phyloP scores from a whole-genome alignment of 2,329 filamentous ascomycete species.

The Diplodia intermedia region DNA sequence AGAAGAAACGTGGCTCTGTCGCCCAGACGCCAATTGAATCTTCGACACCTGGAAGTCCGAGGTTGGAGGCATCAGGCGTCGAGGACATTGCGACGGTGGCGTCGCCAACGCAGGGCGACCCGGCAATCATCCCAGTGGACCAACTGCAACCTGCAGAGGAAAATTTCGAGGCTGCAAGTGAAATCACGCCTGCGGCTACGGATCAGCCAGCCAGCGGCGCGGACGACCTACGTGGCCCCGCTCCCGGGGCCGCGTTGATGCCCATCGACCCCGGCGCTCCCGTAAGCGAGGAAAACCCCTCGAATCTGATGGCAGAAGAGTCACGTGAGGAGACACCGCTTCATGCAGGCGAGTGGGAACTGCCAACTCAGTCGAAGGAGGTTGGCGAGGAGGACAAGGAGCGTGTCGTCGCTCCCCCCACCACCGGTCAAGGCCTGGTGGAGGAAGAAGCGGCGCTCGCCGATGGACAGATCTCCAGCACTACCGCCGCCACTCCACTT shows the following conservation, averaged over 20 bases:
- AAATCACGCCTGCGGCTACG: conserved; percentile 6
- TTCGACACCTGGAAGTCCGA: conserved; percentile 9
- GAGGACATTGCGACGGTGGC: neutral
- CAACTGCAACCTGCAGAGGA: conserved; percentile 4
- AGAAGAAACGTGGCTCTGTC: conserved; percentile 40
- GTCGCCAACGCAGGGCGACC: conserved; percentile 4
- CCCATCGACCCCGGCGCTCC: conserved; percentile 13
- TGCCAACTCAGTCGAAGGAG: conserved; percentile 22
- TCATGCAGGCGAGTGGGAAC: conserved; percentile 27
- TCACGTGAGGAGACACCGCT: conserved; percentile 22
- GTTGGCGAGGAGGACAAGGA: conserved; percentile 26
- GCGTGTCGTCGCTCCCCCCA: neutral
- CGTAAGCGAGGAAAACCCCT: conserved; percentile 18
- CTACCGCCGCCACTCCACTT: neutral
- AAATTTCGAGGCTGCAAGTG: neutral
- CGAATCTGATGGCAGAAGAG: conserved; percentile 5
- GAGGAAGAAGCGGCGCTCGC: conserved; percentile 2
- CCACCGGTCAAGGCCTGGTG: conserved; percentile 1
- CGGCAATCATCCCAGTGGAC: neutral
- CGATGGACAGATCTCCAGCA: conserved; percentile 19
- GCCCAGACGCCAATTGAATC: conserved; percentile 31
- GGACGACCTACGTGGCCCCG: conserved; percentile 25
- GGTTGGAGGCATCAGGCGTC: neutral
- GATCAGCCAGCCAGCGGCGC: neutral
- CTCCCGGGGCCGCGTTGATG: conserved; percentile 5